phyloP scores from a whole-genome alignment of 352 stramenopile species.

The Thalassiosira livingstoniorum region DNA sequence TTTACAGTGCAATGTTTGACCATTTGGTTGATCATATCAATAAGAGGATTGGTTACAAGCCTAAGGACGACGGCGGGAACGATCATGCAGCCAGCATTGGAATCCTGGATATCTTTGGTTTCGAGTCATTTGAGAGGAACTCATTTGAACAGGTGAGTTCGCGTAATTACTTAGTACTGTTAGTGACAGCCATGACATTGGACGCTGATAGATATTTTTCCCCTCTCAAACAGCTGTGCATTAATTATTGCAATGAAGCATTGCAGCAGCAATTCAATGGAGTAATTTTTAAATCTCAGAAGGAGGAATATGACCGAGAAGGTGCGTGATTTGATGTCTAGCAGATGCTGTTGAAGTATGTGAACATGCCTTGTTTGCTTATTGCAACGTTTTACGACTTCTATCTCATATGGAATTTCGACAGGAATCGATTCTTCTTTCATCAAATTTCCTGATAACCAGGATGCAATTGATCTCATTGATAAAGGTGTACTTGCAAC shows the following conservation, averaged over 20 bases:
- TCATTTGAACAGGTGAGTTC: conserved; percentile 61
- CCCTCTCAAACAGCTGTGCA: conserved; percentile 89
- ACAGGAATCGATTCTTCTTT: conserved; percentile 92
- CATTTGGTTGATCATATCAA: conserved; percentile 93
- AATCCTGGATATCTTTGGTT: conserved; percentile 56
- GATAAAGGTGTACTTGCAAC: conserved; percentile 72
- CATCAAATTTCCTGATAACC: conserved; percentile 95
- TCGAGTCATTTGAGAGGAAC: conserved; percentile 43
- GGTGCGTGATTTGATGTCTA: too few species aligned
- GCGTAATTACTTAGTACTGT: too few species aligned
- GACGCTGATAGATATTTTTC: too few species aligned
- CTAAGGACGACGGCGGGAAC: conserved; percentile 14
- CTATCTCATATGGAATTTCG: too few species aligned
- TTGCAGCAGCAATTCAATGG: conserved; percentile 82
- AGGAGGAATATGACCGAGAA: conserved; percentile 93
- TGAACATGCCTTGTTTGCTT: too few species aligned
- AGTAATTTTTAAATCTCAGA: conserved; percentile 90
- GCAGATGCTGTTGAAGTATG: too few species aligned
- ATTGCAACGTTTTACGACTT: too few species aligned
- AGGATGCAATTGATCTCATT: conserved; percentile 93
- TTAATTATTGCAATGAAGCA: conserved; percentile 87
- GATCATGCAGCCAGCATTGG: conserved; percentile 23
- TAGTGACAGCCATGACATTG: too few species aligned
- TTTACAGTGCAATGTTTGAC: conserved; percentile 93
- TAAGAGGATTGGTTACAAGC: conserved; percentile 52